Conservation (phyloP, 2,329 filamentous ascomycete genomes). For the Bipolaris victoriae region DNA sequence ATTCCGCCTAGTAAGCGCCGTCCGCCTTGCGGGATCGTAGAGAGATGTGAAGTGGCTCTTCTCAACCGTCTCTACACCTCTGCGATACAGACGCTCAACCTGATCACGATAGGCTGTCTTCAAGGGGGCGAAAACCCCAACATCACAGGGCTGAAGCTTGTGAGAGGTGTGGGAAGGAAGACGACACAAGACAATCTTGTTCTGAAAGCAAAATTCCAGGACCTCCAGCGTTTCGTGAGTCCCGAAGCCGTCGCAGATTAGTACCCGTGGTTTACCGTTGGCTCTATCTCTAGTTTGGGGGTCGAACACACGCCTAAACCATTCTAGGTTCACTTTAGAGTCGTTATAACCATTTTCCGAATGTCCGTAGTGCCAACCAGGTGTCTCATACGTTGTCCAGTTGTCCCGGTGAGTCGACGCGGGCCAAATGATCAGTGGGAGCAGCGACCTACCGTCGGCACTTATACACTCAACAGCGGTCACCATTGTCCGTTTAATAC, state of each 20-base stretch:
- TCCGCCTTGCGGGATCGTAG: constrained; percentile 30
- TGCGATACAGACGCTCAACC: constrained; percentile 17
- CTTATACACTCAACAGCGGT: neutral
- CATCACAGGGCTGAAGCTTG: too few species aligned
- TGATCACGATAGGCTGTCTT: neutral
- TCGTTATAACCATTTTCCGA: too few species aligned
- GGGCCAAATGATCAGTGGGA: neutral
- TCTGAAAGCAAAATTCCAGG: too few species aligned
- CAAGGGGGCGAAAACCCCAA: neutral
- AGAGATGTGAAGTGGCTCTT: constrained; percentile 27
- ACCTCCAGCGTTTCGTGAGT: too few species aligned
- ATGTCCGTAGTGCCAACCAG: too few species aligned
- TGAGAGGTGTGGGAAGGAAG: too few species aligned
- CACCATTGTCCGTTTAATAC: neutral
- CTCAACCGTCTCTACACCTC: constrained; percentile 15
- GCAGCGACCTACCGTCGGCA: neutral
- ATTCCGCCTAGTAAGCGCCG: constrained; percentile 36
- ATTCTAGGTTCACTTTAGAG: too few species aligned
- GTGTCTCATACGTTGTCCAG: neutral
- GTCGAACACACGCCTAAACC: too few species aligned
- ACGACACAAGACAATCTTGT: too few species aligned
- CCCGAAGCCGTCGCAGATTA: too few species aligned
- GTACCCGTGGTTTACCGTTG: too few species aligned
- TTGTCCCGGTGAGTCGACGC: neutral
- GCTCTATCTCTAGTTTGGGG: too few species aligned